Evolutionary conservation across 768 basidiomycete genomes (phyloP).

Genomic region (Cystobasidium tubakii): DNA sequence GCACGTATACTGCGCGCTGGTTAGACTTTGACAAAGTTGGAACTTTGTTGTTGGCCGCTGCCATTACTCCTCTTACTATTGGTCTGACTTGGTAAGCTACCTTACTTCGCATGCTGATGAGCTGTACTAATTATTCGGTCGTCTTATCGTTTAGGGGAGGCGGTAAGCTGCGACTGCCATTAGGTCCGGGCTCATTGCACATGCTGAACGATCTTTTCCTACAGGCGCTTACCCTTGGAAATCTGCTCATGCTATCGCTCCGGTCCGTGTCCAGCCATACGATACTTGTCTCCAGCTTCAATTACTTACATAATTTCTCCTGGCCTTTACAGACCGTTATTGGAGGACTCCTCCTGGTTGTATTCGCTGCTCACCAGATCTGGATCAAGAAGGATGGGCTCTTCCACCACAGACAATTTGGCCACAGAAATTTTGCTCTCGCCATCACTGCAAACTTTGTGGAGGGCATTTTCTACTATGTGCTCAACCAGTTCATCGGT

Average conservation of each 20-base stretch:
- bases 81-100: slow-evolving; percentile 27
- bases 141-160: background rate
- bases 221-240: background rate
- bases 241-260: background rate
- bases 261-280: background rate
- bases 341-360: background rate
- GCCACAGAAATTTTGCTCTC: slow-evolving; percentile 2
- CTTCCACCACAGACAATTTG: background rate
- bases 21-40: slow-evolving; percentile 16
- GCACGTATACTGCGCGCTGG: background rate
- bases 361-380: background rate
- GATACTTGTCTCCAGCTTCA: no score
- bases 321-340: background rate
- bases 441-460: slow-evolving; percentile 4
- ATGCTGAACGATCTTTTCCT: background rate
- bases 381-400: background rate
- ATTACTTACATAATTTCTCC: background rate
- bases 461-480: background rate
- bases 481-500: background rate
- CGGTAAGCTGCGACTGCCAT: background rate
- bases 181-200: background rate
- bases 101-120: background rate
- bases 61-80: slow-evolving; percentile 11
- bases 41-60: background rate
- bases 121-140: background rate